Evolutionary conservation across 345 rosid species (phyloP), one percentile per base, ranked within the genome.

Genomic region (Clarkia xantiana): DNA sequence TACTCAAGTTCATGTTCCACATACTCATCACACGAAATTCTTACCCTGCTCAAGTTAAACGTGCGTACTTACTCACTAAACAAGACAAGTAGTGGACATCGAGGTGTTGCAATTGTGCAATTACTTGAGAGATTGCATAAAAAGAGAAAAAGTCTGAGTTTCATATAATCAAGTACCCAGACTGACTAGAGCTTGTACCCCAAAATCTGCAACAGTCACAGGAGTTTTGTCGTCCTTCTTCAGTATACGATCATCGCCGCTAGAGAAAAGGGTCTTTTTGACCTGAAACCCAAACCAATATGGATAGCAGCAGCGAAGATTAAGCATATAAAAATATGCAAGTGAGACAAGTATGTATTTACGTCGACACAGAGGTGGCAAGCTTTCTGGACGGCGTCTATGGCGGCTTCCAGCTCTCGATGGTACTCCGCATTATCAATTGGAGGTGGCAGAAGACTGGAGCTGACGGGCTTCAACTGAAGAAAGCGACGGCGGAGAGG

Each of bases 101-200:
- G 25, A 22, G 25, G 25, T 2, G 25, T 29, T 29, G 36, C 36
- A 29, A 29, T 5, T 29, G 36, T 5, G 36, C 36, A 29, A 29
- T 29, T 29, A 29, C 7, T 29, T 29, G 36, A 29, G 36, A 29
- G 36, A 29, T 29, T 29, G 36, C 36, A 29, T 29, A 29, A 3
- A 29, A 29, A 29, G 7, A 45, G 20, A 2, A 5, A 18, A 14
- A 45, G 11, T 16, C 22, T 22, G 22, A 45, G 14, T 17, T 14
- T 43, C 15, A 0, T 4, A 4, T 10, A 17, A 14, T n/a, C n/a
- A 55, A 54, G 42, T 58, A 90, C 91, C 91, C 43, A 85, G 71
- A 69, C 97, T 79, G 56, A 82, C 64, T 16, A 90, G 75, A 68
- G 91, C 97, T 53, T 90, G 95, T 5, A 90, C 97, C 34, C 94